Percentiles rank a stretch among this genome's conserved stretches.
Conservation (phyloP, 352 stramenopile species). For the Thraustotheca clavata region DNA sequence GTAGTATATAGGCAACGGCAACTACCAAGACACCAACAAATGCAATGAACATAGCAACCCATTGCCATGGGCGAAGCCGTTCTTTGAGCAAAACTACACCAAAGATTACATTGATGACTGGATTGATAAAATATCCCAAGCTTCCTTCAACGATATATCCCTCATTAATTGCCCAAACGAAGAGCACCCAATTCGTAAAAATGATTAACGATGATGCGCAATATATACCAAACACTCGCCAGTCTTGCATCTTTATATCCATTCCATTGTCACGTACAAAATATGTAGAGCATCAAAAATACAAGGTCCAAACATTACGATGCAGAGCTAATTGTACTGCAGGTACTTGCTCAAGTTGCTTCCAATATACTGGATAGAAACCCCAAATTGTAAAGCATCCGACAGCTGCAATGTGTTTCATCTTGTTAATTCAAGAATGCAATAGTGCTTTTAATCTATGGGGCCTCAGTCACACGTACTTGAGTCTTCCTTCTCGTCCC, state of each 20-base stretch:
- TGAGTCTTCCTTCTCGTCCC: no score
- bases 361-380: slow-evolving; percentile 16
- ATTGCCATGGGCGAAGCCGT: background rate
- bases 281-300: slow-evolving; percentile 1
- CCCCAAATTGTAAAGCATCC: slow-evolving; percentile 2
- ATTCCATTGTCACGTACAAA: background rate
- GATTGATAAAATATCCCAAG: slow-evolving; percentile 21
- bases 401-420: background rate
- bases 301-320: slow-evolving; percentile 11
- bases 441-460: background rate
- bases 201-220: background rate
- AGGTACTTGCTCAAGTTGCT: slow-evolving; percentile 2
- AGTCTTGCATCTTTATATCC: background rate
- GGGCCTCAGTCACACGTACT: no score
- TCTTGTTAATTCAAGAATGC: background rate
- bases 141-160: slow-evolving; percentile 12
- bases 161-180: slow-evolving; percentile 15
- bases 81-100: slow-evolving; percentile 12
- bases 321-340: slow-evolving; percentile 7
- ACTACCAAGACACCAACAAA: background rate
- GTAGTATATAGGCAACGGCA: slow-evolving; percentile 9
- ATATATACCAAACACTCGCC: background rate
- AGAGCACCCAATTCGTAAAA: slow-evolving; percentile 6
- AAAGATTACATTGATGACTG: slow-evolving; percentile 1
- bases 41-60: background rate